Evolutionary conservation across 2,329 filamentous ascomycete genomes (phyloP), one percentile per base, ranked within the genome.

Genomic region (Onygena corvina): DNA sequence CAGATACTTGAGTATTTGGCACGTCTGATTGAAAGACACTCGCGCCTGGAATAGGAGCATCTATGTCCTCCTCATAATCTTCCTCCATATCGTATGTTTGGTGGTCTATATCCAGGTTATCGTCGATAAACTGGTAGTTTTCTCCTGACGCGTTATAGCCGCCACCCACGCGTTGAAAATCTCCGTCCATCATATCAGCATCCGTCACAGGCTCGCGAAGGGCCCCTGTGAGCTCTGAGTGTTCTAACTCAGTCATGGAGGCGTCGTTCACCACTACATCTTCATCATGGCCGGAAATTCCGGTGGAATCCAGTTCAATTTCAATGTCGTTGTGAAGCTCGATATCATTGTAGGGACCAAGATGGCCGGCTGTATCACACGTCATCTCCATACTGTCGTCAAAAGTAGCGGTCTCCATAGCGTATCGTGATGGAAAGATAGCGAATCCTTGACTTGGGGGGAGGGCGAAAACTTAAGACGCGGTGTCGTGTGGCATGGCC

Each of bases 221-320:
- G 25, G 61, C 60, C 29, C 64, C 63, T 11, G 58, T 61, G 3
- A 60, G 56, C 18, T 60, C 56, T n/a, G 56, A 57, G 51, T 55
- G 60, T 53, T 57, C 64, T 18, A 71, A 60, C 56, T 71, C 62
- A 40, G 62, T 60, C 34, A 68, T 66, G 51, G 66, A 67, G 38
- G 64, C 63, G 49, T 67, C 66, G 55, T 82, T 79, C 56, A 77
- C 72, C 45, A 77, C 67, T 48, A 79, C 76, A 51, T 71, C 69
- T 55, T 79, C 74, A 56, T 79, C 75, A 52, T 81, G 71, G 21
- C 64, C 61, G 25, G 58, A 54, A 31, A 56, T 56, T n/a, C 53
- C 57, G 12, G 60, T 62, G 40, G 59, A 65, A 52, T 79, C 77
- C 52, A 81, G 69, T 55, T 82, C 78, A 52, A 82, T 77, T 51